phyloP scores from a whole-genome alignment of 1,284 basidiomycete species.

The Pascua sp. region DNA sequence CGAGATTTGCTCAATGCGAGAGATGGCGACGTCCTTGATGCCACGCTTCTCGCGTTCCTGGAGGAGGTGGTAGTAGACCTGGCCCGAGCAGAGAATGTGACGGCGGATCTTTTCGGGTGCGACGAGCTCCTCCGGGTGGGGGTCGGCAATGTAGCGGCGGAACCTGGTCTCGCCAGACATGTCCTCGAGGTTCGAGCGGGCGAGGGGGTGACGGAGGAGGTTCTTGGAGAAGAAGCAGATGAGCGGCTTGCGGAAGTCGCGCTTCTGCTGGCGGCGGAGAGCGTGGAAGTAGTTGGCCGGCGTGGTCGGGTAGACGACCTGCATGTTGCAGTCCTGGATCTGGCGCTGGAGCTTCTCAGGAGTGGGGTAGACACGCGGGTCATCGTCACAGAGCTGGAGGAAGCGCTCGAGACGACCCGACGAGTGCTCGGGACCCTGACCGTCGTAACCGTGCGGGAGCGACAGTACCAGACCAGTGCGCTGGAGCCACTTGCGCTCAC shows the following conservation, averaged over 20 bases:
- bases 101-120: conserved; percentile 81
- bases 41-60: conserved; percentile 84
- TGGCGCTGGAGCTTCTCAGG: conserved; percentile 87
- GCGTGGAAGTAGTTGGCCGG: conserved; percentile 96
- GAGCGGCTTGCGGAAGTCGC: conserved; percentile 94
- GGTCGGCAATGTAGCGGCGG: conserved; percentile 88
- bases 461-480: conserved; percentile 88
- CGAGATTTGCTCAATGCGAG: conserved; percentile 87
- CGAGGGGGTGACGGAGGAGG: conserved; percentile 86
- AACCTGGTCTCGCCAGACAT: conserved; percentile 87
- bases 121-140: conserved; percentile 67
- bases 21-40: conserved; percentile 90
- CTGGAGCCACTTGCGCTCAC: conserved; percentile 98
- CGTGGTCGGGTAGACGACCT: conserved; percentile 93
- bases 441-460: conserved; percentile 96
- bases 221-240: conserved; percentile 96
- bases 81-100: conserved; percentile 86
- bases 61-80: conserved; percentile 87
- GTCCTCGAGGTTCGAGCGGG: conserved; percentile 80
- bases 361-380: conserved; percentile 86
- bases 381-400: conserved; percentile 96
- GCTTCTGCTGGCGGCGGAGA: conserved; percentile 87
- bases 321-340: conserved; percentile 99
- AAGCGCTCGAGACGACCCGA: conserved; percentile 94
- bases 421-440: conserved; percentile 98